These are phyloP conservation scores for Epithele typhae DNA, from an alignment of 768 basidiomycete genomes.

Conservation along the genomic window DNA sequence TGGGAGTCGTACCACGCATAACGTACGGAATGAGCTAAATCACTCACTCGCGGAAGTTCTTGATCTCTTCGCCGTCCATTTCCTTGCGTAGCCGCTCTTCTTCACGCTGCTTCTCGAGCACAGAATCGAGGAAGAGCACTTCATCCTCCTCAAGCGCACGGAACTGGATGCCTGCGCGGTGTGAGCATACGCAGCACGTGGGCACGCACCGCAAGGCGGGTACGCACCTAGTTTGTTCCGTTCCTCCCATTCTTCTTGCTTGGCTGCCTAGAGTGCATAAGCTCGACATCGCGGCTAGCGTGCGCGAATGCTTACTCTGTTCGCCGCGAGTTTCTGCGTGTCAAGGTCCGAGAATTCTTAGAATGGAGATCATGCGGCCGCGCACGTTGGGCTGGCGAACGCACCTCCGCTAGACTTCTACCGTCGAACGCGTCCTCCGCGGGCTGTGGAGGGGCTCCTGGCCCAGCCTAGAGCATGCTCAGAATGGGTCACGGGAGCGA, in stretches of 20 bases:
- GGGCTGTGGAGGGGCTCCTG: constrained; percentile 81
- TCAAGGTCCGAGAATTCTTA: constrained; percentile 4
- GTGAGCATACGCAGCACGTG: no score
- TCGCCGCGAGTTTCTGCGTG: constrained; percentile 81
- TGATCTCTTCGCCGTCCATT: constrained; percentile 75
- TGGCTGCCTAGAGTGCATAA: constrained; percentile 57
- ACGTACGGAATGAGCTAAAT: background rate
- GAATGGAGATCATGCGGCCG: no score
- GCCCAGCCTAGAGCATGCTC: constrained; percentile 51
- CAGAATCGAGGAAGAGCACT: constrained; percentile 81
- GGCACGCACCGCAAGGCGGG: background rate
- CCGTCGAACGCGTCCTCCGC: constrained; percentile 78
- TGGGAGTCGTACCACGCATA: background rate
- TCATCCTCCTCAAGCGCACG: constrained; percentile 88
- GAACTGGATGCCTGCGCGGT: constrained; percentile 85
- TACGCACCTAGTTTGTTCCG: constrained; percentile 67
- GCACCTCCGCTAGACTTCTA: constrained; percentile 83
- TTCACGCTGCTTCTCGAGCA: constrained; percentile 68
- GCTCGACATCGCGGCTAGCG: constrained; percentile 11
- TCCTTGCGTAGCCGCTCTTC: constrained; percentile 74
- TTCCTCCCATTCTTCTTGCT: constrained; percentile 93
- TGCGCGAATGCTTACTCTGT: constrained; percentile 51
- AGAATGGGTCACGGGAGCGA: background rate
- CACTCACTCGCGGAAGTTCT: constrained; percentile 70
- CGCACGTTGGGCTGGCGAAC: constrained; percentile 23